phyloP scores from a whole-genome alignment of 768 basidiomycete genomes.

The Serendipita sp. region DNA sequence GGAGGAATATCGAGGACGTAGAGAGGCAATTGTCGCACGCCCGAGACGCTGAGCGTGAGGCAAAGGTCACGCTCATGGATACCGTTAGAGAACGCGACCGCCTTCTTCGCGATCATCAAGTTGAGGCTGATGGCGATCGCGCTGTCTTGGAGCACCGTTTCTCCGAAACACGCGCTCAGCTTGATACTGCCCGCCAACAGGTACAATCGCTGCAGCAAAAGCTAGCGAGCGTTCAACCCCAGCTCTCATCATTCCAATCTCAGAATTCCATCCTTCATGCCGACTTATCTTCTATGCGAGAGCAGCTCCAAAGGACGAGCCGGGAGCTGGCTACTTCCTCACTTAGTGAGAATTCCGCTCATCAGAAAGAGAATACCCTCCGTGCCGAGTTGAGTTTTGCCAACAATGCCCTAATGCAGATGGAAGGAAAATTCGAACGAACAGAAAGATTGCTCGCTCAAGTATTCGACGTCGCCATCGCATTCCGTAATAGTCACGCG shows the following conservation, averaged over 20 bases:
- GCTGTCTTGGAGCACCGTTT: slow-evolving; percentile 85
- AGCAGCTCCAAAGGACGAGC: slow-evolving; percentile 57
- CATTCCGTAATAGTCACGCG: slow-evolving; percentile 60
- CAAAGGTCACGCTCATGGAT: slow-evolving; percentile 48
- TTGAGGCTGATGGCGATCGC: slow-evolving; percentile 85
- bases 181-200: slow-evolving; percentile 45
- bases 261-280: slow-evolving; percentile 32
- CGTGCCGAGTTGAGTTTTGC: slow-evolving; percentile 61
- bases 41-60: slow-evolving; percentile 53
- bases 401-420: slow-evolving; percentile 47
- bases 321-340: slow-evolving; percentile 53
- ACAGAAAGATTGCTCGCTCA: slow-evolving; percentile 60
- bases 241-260: background rate
- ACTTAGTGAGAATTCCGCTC: slow-evolving; percentile 43
- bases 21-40: slow-evolving; percentile 59
- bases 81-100: slow-evolving; percentile 46
- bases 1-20: slow-evolving; percentile 54
- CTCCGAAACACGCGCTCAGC: slow-evolving; percentile 46
- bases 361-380: slow-evolving; percentile 49
- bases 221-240: slow-evolving; percentile 24
- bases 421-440: slow-evolving; percentile 50
- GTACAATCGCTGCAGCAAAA: slow-evolving; percentile 47
- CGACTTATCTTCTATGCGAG: slow-evolving; percentile 50
- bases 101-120: slow-evolving; percentile 68
- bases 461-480: slow-evolving; percentile 62